phyloP scores from a whole-genome alignment of 768 basidiomycete species.

The Podaxis sp. region DNA sequence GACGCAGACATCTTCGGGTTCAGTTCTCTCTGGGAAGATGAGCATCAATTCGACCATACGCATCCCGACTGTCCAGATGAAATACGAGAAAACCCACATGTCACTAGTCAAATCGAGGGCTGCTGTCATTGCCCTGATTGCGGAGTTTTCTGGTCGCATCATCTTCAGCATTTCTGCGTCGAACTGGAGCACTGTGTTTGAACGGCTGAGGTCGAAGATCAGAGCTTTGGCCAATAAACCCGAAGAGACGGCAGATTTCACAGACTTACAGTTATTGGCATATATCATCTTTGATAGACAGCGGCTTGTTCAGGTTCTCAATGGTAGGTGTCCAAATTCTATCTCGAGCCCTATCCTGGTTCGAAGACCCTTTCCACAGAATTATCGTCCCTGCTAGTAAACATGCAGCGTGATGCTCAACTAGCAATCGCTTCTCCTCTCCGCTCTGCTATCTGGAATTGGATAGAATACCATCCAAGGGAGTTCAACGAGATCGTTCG shows the following conservation, averaged over 20 bases:
- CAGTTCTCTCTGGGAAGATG: slow-evolving; percentile 35
- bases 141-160: slow-evolving; percentile 74
- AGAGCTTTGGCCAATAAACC: slow-evolving; percentile 53
- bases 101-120: slow-evolving; percentile 54
- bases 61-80: slow-evolving; percentile 34
- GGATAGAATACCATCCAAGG: slow-evolving; percentile 75
- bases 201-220: slow-evolving; percentile 69
- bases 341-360: slow-evolving; percentile 9
- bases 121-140: slow-evolving; percentile 61
- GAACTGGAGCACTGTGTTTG: slow-evolving; percentile 81
- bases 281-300: slow-evolving; percentile 72
- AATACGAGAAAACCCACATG: slow-evolving; percentile 65
- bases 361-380: slow-evolving; percentile 43
- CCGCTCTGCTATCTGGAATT: slow-evolving; percentile 84
- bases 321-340: slow-evolving; percentile 42
- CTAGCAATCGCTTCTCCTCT: slow-evolving; percentile 70
- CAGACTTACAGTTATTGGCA: slow-evolving; percentile 77
- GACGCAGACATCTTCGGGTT: slow-evolving; percentile 42
- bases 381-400: slow-evolving; percentile 77
- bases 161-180: slow-evolving; percentile 86
- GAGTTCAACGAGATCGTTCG: slow-evolving; percentile 78
- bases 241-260: slow-evolving; percentile 53
- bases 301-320: slow-evolving; percentile 69
- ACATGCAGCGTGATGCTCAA: slow-evolving; percentile 76
- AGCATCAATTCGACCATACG: slow-evolving; percentile 43